Conservation (phyloP, 2,329 filamentous ascomycete genomes). For the Ceratocystis huliohia region DNA sequence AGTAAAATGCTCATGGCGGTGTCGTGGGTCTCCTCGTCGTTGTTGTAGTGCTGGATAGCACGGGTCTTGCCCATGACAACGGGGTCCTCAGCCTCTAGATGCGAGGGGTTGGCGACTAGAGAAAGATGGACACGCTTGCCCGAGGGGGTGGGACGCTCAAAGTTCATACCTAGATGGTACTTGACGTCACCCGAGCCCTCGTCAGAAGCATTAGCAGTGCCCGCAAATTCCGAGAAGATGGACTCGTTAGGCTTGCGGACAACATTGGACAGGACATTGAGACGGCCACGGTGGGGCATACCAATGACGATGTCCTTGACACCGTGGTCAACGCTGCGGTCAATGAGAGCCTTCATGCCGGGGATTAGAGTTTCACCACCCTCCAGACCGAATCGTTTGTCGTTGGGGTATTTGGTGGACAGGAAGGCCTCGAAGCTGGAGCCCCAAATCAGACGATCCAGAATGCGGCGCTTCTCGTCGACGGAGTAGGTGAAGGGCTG, state of each 20-base stretch:
- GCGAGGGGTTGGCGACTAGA: conserved; percentile 93
- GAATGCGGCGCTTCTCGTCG: conserved; percentile 93
- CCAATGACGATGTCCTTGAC: conserved; percentile 99
- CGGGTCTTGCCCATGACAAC: conserved; percentile 96
- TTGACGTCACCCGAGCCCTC: conserved; percentile 98
- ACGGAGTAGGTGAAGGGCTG: conserved; percentile 94
- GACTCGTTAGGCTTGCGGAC: conserved; percentile 99
- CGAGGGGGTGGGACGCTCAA: conserved; percentile 93
- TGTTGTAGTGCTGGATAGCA: conserved; percentile 97
- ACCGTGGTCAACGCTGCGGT: conserved; percentile 94
- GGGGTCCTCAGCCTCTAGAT: conserved; percentile 94
- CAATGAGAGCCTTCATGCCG: conserved; percentile 98
- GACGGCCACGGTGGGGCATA: conserved; percentile 96
- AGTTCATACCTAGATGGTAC: conserved; percentile 99
- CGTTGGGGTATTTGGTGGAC: conserved; percentile 96
- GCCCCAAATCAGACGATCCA: conserved; percentile 96
- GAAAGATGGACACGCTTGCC: conserved; percentile 99
- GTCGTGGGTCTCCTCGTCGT: conserved; percentile 77
- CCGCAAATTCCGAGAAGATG: conserved; percentile 97
- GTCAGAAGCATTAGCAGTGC: conserved; percentile 73
- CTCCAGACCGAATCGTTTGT: conserved; percentile 97
- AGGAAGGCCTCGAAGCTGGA: conserved; percentile 95
- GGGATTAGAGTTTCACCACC: conserved; percentile 94
- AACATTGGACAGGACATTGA: conserved; percentile 96
- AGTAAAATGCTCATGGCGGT: conserved; percentile 92